Conservation (phyloP, 352 stramenopile species). For the Pythium sukuiense region DNA sequence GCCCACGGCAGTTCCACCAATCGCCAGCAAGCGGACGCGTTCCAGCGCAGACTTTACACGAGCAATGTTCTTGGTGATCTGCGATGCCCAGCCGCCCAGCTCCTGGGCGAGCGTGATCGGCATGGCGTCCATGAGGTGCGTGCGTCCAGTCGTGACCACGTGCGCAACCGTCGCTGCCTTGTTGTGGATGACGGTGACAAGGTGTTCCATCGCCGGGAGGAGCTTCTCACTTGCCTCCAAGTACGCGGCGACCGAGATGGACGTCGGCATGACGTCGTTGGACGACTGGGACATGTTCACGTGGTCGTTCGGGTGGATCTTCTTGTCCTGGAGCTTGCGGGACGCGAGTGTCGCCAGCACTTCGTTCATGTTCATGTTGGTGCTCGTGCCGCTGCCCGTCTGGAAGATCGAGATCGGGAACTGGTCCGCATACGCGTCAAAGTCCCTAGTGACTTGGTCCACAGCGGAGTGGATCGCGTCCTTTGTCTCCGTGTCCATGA, state of each 20-base stretch:
- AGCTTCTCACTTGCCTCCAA: conserved; percentile 52
- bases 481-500: conserved; percentile 38
- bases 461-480: conserved; percentile 37
- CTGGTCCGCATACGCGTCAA: conserved; percentile 35
- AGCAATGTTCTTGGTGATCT: conserved; percentile 56
- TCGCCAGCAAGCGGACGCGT: conserved; percentile 48
- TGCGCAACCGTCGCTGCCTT: conserved; percentile 40
- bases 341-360: conserved; percentile 91
- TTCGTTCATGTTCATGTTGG: conserved; percentile 99
- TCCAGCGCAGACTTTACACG: conserved; percentile 47
- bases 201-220: conserved; percentile 58
- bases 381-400: conserved; percentile 95
- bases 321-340: conserved; percentile 61
- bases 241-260: conserved; percentile 54
- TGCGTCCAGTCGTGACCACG: conserved; percentile 61
- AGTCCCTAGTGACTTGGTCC: conserved; percentile 37
- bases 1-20: conserved; percentile 61
- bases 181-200: conserved; percentile 35
- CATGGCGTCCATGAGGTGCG: conserved; percentile 80
- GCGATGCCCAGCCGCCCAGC: conserved; percentile 48
- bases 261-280: conserved; percentile 63
- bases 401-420: conserved; percentile 79
- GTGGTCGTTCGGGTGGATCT: conserved; percentile 75
- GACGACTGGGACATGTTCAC: conserved; percentile 76
- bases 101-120: conserved; percentile 52